phyloP scores from a whole-genome alignment of 257 asterid genomes.

The Ilex asprella region DNA sequence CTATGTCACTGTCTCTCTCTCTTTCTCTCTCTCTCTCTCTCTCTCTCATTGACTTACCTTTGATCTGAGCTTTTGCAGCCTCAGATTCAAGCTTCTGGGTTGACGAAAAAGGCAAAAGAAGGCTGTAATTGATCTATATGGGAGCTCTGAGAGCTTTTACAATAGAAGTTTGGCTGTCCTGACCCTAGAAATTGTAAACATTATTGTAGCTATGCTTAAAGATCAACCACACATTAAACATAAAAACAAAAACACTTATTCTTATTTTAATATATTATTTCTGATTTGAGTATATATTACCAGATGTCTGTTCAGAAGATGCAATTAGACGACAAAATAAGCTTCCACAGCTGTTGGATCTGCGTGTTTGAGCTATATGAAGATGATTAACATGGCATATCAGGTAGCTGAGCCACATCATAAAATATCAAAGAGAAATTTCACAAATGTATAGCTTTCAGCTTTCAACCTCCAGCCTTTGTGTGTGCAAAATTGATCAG shows the following conservation, averaged over 20 bases:
- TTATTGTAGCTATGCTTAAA: slow-evolving; percentile 21
- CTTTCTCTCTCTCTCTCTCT: too few relatives aligned
- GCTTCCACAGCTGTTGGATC: slow-evolving; percentile 20
- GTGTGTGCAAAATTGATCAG: neutral
- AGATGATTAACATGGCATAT: neutral
- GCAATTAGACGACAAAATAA: slow-evolving; percentile 5
- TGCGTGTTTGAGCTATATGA: neutral
- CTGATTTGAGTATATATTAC: too few relatives aligned
- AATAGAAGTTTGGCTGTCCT: slow-evolving; percentile 20
- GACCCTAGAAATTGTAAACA: slow-evolving; percentile 30
- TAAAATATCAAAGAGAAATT: too few relatives aligned
- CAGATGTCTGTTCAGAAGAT: neutral
- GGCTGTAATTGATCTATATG: neutral
- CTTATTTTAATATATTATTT: too few relatives aligned
- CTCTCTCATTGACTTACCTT: neutral
- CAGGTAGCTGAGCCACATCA: neutral
- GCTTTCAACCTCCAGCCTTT: neutral
- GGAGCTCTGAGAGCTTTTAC: neutral
- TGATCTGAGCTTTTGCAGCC: neutral
- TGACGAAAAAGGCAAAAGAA: neutral
- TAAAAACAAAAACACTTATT: neutral
- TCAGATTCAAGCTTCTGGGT: neutral
- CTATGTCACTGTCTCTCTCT: too few relatives aligned
- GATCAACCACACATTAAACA: slow-evolving; percentile 18
- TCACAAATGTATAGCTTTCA: neutral